These are phyloP conservation scores for Debaryomyces maramus DNA, from an alignment of 805 yeast genomes.

Conservation along the genomic window DNA sequence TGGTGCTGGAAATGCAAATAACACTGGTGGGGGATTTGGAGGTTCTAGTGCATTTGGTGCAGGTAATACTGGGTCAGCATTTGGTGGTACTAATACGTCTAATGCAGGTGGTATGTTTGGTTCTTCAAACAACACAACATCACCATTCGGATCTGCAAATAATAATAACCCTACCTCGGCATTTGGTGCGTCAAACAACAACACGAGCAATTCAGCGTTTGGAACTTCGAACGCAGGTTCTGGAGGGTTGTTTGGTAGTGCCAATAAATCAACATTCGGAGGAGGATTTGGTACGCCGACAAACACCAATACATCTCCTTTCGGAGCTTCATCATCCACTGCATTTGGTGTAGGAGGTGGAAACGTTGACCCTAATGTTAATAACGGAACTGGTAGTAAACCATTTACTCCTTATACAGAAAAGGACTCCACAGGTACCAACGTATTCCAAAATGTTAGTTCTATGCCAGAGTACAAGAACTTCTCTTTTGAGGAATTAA, in stretches of 20 bases:
- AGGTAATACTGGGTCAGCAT: constrained; percentile 20
- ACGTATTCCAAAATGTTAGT: constrained; percentile 67
- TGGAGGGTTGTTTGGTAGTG: constrained; percentile 20
- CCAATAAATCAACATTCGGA: constrained; percentile 17
- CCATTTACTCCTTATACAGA: constrained; percentile 73
- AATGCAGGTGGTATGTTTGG: constrained; percentile 26
- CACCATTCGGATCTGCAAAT: constrained; percentile 28
- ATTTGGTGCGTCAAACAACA: constrained; percentile 16
- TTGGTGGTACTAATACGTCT: constrained; percentile 19
- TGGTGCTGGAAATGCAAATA: constrained; percentile 21
- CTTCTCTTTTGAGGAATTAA: constrained; percentile 82
- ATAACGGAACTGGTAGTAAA: constrained; percentile 68
- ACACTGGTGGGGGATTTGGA: constrained; percentile 27
- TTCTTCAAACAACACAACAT: constrained; percentile 20
- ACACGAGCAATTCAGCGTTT: constrained; percentile 8
- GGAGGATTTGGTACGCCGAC: constrained; percentile 32
- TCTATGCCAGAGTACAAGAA: constrained; percentile 89
- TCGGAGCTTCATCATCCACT: constrained; percentile 17
- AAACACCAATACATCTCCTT: constrained; percentile 20
- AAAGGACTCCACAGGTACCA: constrained; percentile 63
- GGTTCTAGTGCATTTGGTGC: constrained; percentile 23
- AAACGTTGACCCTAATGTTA: constrained; percentile 28
- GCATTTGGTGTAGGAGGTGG: constrained; percentile 21
- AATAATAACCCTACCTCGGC: constrained; percentile 7
- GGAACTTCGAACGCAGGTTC: constrained; percentile 19